A percentile compares a stretch with the other conserved stretches of the same genome.
Evolutionary conservation across 495 filamentous ascomycete species (phyloP).

Genomic region (Penicillium crystallinum): DNA sequence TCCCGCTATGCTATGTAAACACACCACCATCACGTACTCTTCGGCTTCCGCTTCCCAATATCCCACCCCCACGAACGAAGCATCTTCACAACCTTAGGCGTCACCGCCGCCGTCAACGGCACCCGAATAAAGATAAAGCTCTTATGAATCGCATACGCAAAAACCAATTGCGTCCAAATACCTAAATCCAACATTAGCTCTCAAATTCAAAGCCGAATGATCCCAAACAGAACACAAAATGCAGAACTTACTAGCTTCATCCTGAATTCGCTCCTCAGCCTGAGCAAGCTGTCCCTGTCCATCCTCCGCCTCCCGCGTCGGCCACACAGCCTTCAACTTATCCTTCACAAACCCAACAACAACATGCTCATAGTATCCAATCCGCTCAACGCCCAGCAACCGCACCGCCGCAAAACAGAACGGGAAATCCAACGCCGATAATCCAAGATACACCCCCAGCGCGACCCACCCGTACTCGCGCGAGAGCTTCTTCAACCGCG

Average conservation of each 20-base stretch:
- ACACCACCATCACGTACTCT: slow-evolving; percentile 24
- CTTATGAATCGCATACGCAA: slow-evolving; percentile 97
- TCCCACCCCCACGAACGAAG: slow-evolving; percentile 80
- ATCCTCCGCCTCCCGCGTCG: slow-evolving; percentile 15
- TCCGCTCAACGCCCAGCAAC: slow-evolving; percentile 73
- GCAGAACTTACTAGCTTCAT: slow-evolving; percentile 50
- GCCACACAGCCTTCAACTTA: slow-evolving; percentile 25
- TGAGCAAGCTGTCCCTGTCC: slow-evolving; percentile 14
- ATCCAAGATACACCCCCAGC: slow-evolving; percentile 77
- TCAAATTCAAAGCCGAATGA: too few species aligned
- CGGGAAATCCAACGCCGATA: slow-evolving; percentile 87
- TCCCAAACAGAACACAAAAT: background rate
- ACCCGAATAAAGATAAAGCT: slow-evolving; percentile 94
- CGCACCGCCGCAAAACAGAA: slow-evolving; percentile 89
- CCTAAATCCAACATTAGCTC: slow-evolving; percentile 45
- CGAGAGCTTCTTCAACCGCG: slow-evolving; percentile 72
- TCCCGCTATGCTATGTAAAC: slow-evolving; percentile 28
- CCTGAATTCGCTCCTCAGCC: slow-evolving; percentile 32
- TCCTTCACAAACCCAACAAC: slow-evolving; percentile 35
- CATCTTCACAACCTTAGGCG: slow-evolving; percentile 84
- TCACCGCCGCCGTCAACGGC: slow-evolving; percentile 81
- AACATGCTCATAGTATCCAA: slow-evolving; percentile 59
- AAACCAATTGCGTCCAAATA: slow-evolving; percentile 81
- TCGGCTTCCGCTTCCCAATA: slow-evolving; percentile 59
- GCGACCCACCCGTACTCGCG: slow-evolving; percentile 94